Evolutionary conservation across 2,329 filamentous ascomycete genomes (phyloP).

Genomic region (Periconia sp.): DNA sequence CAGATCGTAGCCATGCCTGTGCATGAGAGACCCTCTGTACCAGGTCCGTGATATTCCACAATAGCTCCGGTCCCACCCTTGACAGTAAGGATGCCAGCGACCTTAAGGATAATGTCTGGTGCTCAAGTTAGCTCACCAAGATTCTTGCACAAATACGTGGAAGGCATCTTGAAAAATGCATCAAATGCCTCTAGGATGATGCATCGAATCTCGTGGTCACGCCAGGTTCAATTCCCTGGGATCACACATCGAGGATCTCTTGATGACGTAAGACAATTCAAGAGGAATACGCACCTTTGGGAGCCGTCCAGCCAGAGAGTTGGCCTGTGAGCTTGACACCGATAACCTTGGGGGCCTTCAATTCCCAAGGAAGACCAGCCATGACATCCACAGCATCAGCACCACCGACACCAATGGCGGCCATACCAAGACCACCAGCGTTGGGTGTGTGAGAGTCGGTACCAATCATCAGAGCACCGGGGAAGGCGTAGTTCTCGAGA

Average conservation of each 20-base stretch:
- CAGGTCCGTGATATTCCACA: slow-evolving; percentile 77
- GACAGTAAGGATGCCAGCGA: slow-evolving; percentile 94
- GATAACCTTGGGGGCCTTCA: slow-evolving; percentile 97
- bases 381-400: slow-evolving; percentile 99
- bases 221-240: too few species aligned
- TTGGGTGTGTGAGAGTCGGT: slow-evolving; percentile 99
- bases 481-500: slow-evolving; percentile 99
- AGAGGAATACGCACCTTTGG: slow-evolving; percentile 72
- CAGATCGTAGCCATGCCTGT: slow-evolving; percentile 78
- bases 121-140: slow-evolving; percentile 15
- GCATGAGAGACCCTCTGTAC: slow-evolving; percentile 74
- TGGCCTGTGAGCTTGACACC: slow-evolving; percentile 93
- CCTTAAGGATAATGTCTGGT: slow-evolving; percentile 92
- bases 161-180: too few species aligned
- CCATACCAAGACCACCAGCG: slow-evolving; percentile 93
- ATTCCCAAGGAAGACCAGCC: slow-evolving; percentile 95
- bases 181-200: too few species aligned
- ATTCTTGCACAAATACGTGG: too few species aligned
- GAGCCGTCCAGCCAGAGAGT: slow-evolving; percentile 87
- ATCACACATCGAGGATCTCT: slow-evolving; percentile 3
- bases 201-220: too few species aligned
- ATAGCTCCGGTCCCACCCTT: slow-evolving; percentile 97
- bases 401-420: slow-evolving; percentile 94
- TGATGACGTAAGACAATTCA: slow-evolving; percentile 8
- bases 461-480: slow-evolving; percentile 95